These are phyloP conservation scores for Alternaria consortialis DNA, from an alignment of 2,329 filamentous ascomycete species.

Conservation along the genomic window DNA sequence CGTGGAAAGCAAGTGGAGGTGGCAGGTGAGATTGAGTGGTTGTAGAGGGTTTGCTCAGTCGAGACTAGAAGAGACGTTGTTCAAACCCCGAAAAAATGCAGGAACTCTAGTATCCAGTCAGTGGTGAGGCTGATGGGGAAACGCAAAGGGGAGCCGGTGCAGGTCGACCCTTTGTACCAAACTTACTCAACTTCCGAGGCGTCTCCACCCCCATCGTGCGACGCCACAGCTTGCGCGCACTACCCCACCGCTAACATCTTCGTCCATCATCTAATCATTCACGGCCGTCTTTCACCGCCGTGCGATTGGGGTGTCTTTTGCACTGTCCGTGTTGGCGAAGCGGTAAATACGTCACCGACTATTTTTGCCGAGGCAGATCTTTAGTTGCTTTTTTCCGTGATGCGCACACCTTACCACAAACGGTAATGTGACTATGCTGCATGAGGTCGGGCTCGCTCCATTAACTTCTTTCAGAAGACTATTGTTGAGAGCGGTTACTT, in stretches of 20 bases:
- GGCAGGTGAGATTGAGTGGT: background rate
- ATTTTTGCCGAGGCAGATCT: conserved; percentile 9
- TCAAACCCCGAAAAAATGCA: background rate
- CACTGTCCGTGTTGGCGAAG: background rate
- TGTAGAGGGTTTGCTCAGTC: background rate
- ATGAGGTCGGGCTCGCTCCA: background rate
- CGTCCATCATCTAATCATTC: background rate
- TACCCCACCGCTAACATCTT: background rate
- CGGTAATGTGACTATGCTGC: background rate
- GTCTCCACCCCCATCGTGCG: conserved; percentile 5
- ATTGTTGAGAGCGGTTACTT: background rate
- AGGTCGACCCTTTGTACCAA: conserved; percentile 3
- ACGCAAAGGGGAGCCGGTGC: conserved; percentile 10
- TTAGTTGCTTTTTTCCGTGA: background rate
- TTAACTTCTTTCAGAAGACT: background rate
- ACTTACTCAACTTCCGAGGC: background rate
- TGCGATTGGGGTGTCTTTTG: conserved; percentile 2
- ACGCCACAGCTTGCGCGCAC: conserved; percentile 4
- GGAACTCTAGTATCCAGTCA: background rate
- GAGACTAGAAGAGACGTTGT: no score
- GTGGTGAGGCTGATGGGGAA: background rate
- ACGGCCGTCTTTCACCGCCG: background rate
- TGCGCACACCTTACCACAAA: conserved; percentile 9
- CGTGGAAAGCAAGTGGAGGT: background rate
- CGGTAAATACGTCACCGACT: conserved; percentile 7